These are phyloP conservation scores for Ettlia oleoabundans DNA, from an alignment of 139 green algal genomes.

Conservation along the genomic window DNA sequence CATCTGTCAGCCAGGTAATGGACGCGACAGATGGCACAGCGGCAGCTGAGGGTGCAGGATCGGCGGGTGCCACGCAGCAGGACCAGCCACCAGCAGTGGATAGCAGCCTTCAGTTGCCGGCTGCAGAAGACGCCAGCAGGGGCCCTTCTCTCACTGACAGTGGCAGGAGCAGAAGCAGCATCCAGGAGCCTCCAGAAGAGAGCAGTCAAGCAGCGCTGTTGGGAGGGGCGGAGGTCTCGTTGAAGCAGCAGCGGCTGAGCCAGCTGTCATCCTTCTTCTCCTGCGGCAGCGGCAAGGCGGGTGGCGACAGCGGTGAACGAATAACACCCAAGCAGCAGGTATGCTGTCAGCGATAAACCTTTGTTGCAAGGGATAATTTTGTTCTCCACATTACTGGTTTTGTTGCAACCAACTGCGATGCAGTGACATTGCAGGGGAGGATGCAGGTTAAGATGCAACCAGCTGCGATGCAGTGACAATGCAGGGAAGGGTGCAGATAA, in stretches of 20 bases:
- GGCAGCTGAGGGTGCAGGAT: neutral
- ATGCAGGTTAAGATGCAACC: too few species aligned
- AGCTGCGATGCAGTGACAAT: too few species aligned
- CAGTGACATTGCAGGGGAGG: too few species aligned
- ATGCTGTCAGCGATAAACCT: neutral
- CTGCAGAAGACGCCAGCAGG: neutral
- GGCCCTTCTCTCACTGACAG: neutral
- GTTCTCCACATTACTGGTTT: too few species aligned
- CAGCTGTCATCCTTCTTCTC: slow-evolving; percentile 8
- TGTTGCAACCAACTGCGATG: too few species aligned
- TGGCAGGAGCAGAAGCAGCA: slow-evolving; percentile 3
- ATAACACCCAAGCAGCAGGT: neutral
- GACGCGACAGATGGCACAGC: neutral
- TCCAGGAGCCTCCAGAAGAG: neutral
- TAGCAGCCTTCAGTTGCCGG: neutral
- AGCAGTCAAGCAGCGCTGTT: slow-evolving; percentile 18
- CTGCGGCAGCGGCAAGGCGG: neutral
- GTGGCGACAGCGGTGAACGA: neutral
- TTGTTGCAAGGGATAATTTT: neutral
- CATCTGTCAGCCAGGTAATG: too few species aligned
- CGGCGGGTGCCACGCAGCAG: too few species aligned
- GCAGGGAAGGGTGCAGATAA: too few species aligned
- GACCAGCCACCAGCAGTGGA: neutral
- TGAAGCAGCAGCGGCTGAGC: neutral
- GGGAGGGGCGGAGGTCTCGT: neutral